Percentiles rank a stretch among this genome's conserved stretches.
These are phyloP conservation scores for Epichloe festucae DNA, from an alignment of 2,329 filamentous ascomycete genomes.

Conservation along the genomic window DNA sequence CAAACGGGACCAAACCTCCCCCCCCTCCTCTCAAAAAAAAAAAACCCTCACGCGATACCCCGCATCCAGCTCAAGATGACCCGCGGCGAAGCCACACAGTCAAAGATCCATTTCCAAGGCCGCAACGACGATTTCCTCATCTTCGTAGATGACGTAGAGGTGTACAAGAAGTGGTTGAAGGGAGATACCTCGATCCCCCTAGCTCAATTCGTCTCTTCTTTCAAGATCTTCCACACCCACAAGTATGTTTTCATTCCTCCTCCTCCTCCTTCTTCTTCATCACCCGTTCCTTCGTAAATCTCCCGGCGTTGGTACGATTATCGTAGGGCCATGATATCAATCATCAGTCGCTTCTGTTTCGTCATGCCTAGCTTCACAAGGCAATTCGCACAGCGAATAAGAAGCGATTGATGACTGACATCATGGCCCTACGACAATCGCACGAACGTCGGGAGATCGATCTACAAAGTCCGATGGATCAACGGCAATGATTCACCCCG, in stretches of 20 bases:
- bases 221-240: conserved; percentile 83
- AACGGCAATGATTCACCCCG: too few relatives aligned
- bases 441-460: too few relatives aligned
- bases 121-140: conserved; percentile 43
- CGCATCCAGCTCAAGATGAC: conserved; percentile 38
- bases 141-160: conserved; percentile 45
- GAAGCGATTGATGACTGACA: too few relatives aligned
- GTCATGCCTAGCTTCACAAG: too few relatives aligned
- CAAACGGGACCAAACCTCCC: background rate
- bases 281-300: background rate
- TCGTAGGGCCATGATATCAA: too few relatives aligned
- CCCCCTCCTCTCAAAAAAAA: too few relatives aligned
- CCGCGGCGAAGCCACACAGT: conserved; percentile 55
- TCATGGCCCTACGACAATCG: too few relatives aligned
- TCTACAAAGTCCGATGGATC: too few relatives aligned
- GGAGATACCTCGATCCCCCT: conserved; percentile 66
- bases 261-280: background rate
- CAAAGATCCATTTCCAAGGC: conserved; percentile 82
- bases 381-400: too few relatives aligned
- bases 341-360: too few relatives aligned
- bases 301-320: too few relatives aligned
- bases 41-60: background rate
- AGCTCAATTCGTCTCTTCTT: conserved; percentile 72
- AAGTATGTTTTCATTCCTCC: conserved; percentile 47
- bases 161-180: conserved; percentile 65